Evolutionary conservation across 1,284 basidiomycete species (phyloP), one percentile per base, ranked within the genome.

Genomic region (Papiliotrema flavescens): DNA sequence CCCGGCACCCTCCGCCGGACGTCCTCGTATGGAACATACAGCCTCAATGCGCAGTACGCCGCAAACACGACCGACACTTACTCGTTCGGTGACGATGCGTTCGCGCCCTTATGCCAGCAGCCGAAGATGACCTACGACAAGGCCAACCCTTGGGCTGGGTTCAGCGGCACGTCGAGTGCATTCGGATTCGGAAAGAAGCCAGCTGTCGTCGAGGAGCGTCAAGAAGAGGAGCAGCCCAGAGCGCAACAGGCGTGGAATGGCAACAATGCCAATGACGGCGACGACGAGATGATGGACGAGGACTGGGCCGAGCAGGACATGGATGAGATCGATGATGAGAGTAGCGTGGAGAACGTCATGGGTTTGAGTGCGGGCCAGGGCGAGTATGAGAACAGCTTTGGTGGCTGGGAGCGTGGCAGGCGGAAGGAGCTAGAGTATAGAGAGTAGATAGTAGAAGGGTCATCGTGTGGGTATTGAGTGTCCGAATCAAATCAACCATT

Each of bases 81-180:
- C 40, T 40, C 46, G n/a, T 61, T 61, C 41, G 52, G 56, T 26
- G 39, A 44, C 9, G 59, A 61, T 23, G 59, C 59, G 3, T 61
- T 61, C 45, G 59, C 59, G 14, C 59, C 59, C 5, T 32, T 61
- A 20, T 57, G 36, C 22, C 43, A 55, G 44, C 56, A 55, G 56
- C 46, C 40, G 7, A 22, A 35, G 20, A 19, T 11, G 6, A n/a
- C 41, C 3, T 19, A 51, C 5, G 42, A 45, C 15, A 32, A 53
- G 34, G 32, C 20, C 28, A 54, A 54, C 35, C 51, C 51, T 15
- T 53, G 51, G 51, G 43, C 51, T 4, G 51, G 34, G 14, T 53
- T 50, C 39, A 23, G 23, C 41, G 37, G 37, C 15, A 13, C 39
- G 40, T 41, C 49, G n/a, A 51, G 34, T 17, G 23, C 53, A 41